These are phyloP conservation scores for Bruguiera hainesii DNA, from an alignment of 441 rosid genomes.

Conservation along the genomic window DNA sequence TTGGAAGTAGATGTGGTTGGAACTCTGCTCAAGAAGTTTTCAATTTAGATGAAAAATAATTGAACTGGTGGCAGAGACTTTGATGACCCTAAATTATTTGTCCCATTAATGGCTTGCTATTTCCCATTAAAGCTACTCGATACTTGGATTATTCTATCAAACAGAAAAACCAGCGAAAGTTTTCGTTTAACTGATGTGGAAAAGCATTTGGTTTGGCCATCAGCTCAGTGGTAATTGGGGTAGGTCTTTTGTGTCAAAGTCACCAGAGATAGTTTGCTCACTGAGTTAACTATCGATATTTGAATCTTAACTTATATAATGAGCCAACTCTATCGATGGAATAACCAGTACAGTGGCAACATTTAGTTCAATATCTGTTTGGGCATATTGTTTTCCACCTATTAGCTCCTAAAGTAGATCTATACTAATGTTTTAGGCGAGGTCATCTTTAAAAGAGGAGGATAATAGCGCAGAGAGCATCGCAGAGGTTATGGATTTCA, in stretches of 20 bases:
- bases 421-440: constrained; percentile 51
- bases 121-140: background rate
- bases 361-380: no score
- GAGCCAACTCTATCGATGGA: background rate
- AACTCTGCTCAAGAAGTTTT: background rate
- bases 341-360: no score
- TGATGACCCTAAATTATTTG: background rate
- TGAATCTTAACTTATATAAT: background rate
- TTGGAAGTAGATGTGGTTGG: background rate
- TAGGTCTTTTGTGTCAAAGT: no score
- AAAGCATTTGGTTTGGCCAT: no score
- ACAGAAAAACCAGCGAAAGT: background rate
- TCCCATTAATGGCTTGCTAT: background rate
- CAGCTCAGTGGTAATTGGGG: no score
- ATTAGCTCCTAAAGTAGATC: background rate
- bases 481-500: constrained; percentile 70
- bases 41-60: background rate
- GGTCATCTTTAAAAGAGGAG: constrained; percentile 64
- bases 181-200: no score
- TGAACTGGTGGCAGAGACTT: background rate
- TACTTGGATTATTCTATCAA: background rate
- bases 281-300: no score
- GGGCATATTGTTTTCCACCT: background rate
- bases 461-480: constrained; percentile 56
- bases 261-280: no score